Percentiles rank a stretch among this genome's conserved stretches.
Evolutionary conservation across 2,329 filamentous ascomycete genomes (phyloP).

Genomic region (Phaeosphaeriaceae sp.): DNA sequence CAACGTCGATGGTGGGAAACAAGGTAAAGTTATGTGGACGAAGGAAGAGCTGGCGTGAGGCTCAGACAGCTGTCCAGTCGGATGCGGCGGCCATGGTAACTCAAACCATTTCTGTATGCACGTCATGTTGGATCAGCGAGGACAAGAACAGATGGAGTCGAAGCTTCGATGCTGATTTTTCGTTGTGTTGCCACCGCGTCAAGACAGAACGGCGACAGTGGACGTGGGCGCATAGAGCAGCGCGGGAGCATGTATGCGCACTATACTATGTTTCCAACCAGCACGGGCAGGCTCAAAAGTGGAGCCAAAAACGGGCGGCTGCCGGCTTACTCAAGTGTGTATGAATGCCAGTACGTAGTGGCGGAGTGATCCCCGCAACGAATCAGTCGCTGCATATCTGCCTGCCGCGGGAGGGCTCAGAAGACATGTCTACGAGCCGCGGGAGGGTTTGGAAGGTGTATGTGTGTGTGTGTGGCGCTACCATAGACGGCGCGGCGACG

Average conservation of each 20-base stretch:
- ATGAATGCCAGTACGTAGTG: constrained; percentile 16
- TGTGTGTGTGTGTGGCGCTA: not conserved
- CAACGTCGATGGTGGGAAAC: constrained; percentile 53
- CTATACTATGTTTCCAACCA: not conserved
- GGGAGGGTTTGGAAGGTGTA: not conserved
- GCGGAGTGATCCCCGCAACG: constrained; percentile 23
- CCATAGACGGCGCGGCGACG: not conserved
- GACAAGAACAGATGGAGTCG: not conserved
- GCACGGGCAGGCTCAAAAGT: not conserved
- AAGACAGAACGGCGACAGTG: not conserved
- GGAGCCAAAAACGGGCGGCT: constrained; percentile 9
- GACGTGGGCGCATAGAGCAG: not conserved
- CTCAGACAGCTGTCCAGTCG: not conserved
- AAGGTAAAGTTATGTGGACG: constrained; percentile 51
- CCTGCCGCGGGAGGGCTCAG: too few species aligned
- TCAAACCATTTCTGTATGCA: not conserved
- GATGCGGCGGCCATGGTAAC: not conserved
- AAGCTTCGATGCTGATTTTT: not conserved
- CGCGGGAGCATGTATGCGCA: constrained; percentile 5
- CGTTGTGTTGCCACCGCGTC: constrained; percentile 1
- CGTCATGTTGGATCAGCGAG: not conserved
- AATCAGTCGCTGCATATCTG: constrained; percentile 15
- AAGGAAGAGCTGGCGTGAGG: constrained; percentile 34
- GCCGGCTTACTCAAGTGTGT: constrained; percentile 10
- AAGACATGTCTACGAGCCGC: too few species aligned